Conservation (phyloP, 2,329 filamentous ascomycete genomes). For the Alternaria longipes region DNA sequence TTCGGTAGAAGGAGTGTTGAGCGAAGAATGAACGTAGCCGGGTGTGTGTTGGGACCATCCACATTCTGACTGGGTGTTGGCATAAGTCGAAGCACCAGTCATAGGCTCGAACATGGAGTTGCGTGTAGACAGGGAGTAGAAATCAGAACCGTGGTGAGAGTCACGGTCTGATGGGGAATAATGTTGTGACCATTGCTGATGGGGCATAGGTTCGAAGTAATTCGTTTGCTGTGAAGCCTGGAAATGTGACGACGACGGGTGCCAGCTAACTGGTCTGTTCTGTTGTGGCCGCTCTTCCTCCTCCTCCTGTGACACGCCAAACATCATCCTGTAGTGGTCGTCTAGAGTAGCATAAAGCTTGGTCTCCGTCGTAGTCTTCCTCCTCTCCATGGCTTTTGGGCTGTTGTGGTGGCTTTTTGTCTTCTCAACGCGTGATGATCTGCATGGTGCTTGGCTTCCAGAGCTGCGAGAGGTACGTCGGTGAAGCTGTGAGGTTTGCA, state of each 20-base stretch:
- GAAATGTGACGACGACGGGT: slow-evolving; percentile 67
- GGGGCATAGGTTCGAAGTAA: slow-evolving; percentile 33
- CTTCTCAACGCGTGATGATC: slow-evolving; percentile 52
- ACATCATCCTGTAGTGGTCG: slow-evolving; percentile 55
- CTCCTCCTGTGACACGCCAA: slow-evolving; percentile 46
- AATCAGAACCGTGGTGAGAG: slow-evolving; percentile 44
- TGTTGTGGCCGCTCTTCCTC: slow-evolving; percentile 38
- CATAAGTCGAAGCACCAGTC: slow-evolving; percentile 24
- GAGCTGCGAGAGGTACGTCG: slow-evolving; percentile 48
- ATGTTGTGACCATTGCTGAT: slow-evolving; percentile 41
- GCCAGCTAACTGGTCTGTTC: slow-evolving; percentile 75
- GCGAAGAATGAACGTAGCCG: slow-evolving; percentile 38
- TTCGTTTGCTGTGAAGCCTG: slow-evolving; percentile 30
- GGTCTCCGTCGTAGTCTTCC: slow-evolving; percentile 49
- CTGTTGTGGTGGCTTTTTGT: slow-evolving; percentile 52
- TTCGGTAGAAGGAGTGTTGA: slow-evolving; percentile 44
- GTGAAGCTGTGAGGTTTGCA: slow-evolving; percentile 38
- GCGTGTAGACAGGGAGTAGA: slow-evolving; percentile 47
- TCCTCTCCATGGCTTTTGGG: slow-evolving; percentile 47
- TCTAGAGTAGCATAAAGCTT: slow-evolving; percentile 53
- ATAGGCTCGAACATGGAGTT: slow-evolving; percentile 42
- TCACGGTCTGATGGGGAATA: slow-evolving; percentile 35
- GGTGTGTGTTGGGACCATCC: slow-evolving; percentile 42
- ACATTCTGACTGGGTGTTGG: slow-evolving; percentile 30
- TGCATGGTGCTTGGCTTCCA: slow-evolving; percentile 34